Evolutionary conservation across 176 grass and related monocot species (phyloP).

Genomic region (Avena atlantica): DNA sequence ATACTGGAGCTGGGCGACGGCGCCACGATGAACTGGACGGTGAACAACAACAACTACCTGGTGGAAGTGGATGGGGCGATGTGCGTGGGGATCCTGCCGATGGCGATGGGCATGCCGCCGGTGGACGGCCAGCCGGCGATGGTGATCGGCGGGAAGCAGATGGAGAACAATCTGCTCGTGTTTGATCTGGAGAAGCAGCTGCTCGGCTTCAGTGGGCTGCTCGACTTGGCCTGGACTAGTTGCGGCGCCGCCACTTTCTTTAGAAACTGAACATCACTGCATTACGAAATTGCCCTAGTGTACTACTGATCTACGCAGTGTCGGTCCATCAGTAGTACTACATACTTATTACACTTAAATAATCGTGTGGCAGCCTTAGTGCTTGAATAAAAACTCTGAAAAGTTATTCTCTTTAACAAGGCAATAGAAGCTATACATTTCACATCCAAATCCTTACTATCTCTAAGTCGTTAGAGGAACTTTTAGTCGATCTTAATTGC

Average conservation of each 20-base stretch:
- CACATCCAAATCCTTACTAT: too few species aligned
- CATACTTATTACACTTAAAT: too few species aligned
- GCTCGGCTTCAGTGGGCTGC: conserved; percentile 45
- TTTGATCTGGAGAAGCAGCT: conserved; percentile 51
- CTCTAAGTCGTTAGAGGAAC: too few species aligned
- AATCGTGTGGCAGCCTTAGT: too few species aligned
- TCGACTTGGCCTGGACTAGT: conserved; percentile 37
- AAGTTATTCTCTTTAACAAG: too few species aligned
- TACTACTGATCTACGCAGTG: neutral
- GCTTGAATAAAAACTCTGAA: too few species aligned
- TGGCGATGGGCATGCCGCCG: conserved; percentile 26
- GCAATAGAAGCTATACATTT: too few species aligned
- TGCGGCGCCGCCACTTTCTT: conserved; percentile 46
- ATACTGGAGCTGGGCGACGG: conserved; percentile 45
- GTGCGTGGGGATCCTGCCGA: conserved; percentile 57
- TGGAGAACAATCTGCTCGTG: conserved; percentile 62
- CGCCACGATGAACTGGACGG: conserved; percentile 51
- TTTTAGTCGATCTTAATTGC: too few species aligned
- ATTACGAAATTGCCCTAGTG: neutral
- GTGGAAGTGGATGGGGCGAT: neutral
- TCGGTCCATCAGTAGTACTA: too few species aligned
- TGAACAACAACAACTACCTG: conserved; percentile 55
- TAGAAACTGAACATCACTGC: neutral
- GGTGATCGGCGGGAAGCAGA: conserved; percentile 54
- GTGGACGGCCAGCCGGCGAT: conserved; percentile 36